Percentiles rank a stretch among this genome's conserved stretches.
These are phyloP conservation scores for Scolecobasidium constrictum DNA, from an alignment of 2,329 filamentous ascomycete genomes.

Conservation along the genomic window DNA sequence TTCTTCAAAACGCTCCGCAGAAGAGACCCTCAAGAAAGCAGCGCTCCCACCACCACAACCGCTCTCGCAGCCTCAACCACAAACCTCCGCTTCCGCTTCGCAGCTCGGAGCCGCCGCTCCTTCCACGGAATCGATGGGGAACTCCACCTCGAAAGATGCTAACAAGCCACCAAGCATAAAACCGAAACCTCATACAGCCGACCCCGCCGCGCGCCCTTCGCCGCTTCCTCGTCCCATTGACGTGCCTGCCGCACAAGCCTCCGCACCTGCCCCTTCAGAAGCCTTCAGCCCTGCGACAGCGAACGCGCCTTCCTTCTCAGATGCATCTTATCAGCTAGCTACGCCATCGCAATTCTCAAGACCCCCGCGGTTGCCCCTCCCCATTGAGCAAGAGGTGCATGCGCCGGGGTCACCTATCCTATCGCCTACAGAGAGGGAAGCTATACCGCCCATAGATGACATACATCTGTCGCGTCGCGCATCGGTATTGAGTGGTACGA, in stretches of 20 bases:
- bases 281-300: background rate
- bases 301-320: background rate
- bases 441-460: conserved; percentile 35
- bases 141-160: background rate
- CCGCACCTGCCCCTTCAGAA: background rate
- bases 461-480: conserved; percentile 45
- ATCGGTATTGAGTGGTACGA: conserved; percentile 44
- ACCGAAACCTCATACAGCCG: background rate
- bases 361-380: conserved; percentile 82
- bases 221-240: background rate
- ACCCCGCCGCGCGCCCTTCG: background rate
- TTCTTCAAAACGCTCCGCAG: background rate
- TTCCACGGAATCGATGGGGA: background rate
- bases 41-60: background rate
- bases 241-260: background rate
- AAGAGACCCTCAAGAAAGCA: background rate
- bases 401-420: conserved; percentile 86
- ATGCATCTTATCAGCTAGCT: conserved; percentile 9
- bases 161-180: no score
- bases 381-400: conserved; percentile 84
- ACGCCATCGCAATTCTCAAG: conserved; percentile 43
- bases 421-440: conserved; percentile 51
- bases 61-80: no score
- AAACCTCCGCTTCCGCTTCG: background rate
- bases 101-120: no score